These are phyloP conservation scores for Grosmannia serpens DNA, from an alignment of 2,329 filamentous ascomycete genomes.

Conservation along the genomic window DNA sequence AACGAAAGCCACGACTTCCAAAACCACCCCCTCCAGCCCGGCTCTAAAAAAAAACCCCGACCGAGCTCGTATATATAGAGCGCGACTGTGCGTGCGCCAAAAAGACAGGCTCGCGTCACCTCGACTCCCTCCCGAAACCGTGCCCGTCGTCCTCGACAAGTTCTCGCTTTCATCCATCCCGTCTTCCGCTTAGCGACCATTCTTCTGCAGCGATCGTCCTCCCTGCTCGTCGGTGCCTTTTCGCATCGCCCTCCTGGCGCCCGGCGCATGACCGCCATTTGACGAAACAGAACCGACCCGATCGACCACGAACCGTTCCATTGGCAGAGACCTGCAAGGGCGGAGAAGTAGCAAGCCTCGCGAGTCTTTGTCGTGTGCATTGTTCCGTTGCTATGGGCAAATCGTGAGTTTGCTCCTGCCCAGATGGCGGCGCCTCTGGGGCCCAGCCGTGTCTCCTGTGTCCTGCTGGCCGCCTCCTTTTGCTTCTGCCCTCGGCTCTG, in stretches of 20 bases:
- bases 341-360: neutral
- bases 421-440: no score
- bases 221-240: neutral
- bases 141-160: no score
- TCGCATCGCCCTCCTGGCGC: neutral
- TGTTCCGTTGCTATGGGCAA: constrained; percentile 32
- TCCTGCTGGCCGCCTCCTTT: neutral
- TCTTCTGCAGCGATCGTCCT: neutral
- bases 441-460: no score
- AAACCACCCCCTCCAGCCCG: no score
- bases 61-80: neutral
- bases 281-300: neutral
- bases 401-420: constrained; percentile 32
- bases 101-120: neutral
- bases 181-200: neutral
- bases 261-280: neutral
- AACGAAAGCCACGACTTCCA: neutral
- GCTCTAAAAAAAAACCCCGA: no score
- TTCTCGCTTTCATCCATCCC: no score
- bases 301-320: neutral
- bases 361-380: neutral
- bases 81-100: neutral
- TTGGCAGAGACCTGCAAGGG: neutral
- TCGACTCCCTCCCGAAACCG: no score
- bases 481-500: neutral